Percentiles rank a stretch among this genome's conserved stretches.
These are phyloP conservation scores for Piper longum DNA, from an alignment of 164 flowering plant genomes.

Conservation along the genomic window DNA sequence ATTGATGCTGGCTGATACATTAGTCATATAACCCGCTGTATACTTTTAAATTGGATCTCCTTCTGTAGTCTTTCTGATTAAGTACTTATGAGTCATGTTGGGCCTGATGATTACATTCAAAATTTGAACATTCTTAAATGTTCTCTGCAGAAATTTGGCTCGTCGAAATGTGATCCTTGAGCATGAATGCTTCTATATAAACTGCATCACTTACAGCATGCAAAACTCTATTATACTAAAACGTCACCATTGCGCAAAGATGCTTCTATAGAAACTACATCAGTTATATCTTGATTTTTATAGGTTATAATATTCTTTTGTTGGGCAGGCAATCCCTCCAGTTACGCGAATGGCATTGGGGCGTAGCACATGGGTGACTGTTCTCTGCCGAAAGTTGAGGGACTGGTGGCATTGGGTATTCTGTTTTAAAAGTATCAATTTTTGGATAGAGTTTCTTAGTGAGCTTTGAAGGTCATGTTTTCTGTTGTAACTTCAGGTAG, in stretches of 20 bases:
- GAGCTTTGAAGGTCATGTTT: not conserved
- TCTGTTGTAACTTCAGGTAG: slow-evolving; percentile 48
- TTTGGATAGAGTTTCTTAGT: not conserved
- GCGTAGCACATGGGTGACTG: slow-evolving; percentile 91
- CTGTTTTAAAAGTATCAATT: not conserved
- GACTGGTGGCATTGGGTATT: slow-evolving; percentile 99
- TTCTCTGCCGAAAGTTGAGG: slow-evolving; percentile 82
- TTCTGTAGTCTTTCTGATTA: not conserved
- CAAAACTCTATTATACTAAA: too few relatives aligned
- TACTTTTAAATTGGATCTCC: not conserved
- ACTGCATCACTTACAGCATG: not conserved
- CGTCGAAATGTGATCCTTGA: not conserved
- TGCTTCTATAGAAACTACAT: too few relatives aligned
- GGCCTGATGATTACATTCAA: not conserved
- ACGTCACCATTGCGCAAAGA: too few relatives aligned
- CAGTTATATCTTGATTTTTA: too few relatives aligned
- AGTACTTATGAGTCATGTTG: not conserved
- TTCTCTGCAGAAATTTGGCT: not conserved
- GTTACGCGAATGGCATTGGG: slow-evolving; percentile 90
- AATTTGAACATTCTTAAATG: too few relatives aligned
- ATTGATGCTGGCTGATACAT: too few relatives aligned
- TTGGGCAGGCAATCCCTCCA: slow-evolving; percentile 82
- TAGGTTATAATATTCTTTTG: not conserved
- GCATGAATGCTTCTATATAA: not conserved
- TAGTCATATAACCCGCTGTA: not conserved